These are phyloP conservation scores for Haplosporangium sp. DNA, from an alignment of 371 early-diverging fungal species.

Conservation along the genomic window DNA sequence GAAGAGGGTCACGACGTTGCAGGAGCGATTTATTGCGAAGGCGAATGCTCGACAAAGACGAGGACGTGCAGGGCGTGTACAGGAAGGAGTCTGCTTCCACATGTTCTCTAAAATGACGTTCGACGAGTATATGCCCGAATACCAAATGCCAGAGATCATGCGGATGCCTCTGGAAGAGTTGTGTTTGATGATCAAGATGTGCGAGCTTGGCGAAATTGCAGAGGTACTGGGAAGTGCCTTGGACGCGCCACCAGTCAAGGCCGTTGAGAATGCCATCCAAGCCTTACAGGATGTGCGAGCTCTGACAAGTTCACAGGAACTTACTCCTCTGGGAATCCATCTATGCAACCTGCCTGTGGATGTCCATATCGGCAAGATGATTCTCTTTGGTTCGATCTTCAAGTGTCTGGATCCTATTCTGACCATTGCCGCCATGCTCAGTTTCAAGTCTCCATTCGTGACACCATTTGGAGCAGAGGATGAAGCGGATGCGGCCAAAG, in stretches of 20 bases:
- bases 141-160: slow-evolving; percentile 79
- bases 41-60: slow-evolving; percentile 91
- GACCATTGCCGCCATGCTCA: slow-evolving; percentile 78
- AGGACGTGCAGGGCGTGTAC: slow-evolving; percentile 95
- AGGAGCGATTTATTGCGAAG: slow-evolving; percentile 77
- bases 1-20: slow-evolving; percentile 73
- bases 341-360: slow-evolving; percentile 84
- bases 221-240: slow-evolving; percentile 75
- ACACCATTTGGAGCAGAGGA: slow-evolving; percentile 79
- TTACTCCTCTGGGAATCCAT: slow-evolving; percentile 93
- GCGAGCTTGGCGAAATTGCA: slow-evolving; percentile 65
- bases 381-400: slow-evolving; percentile 78
- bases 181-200: slow-evolving; percentile 77
- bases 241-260: slow-evolving; percentile 78
- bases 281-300: slow-evolving; percentile 69
- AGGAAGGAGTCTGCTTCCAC: slow-evolving; percentile 83
- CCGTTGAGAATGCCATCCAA: slow-evolving; percentile 74
- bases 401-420: slow-evolving; percentile 77
- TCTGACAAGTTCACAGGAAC: slow-evolving; percentile 60
- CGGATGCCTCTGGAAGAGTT: slow-evolving; percentile 80
- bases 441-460: slow-evolving; percentile 71
- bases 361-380: slow-evolving; percentile 83
- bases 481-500: slow-evolving; percentile 66
- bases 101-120: slow-evolving; percentile 68
- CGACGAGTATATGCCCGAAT: slow-evolving; percentile 69